Evolutionary conservation across 1,139 yeast species (phyloP), one percentile per base, ranked within the genome.

Genomic region (Kodamaea fungicola): DNA sequence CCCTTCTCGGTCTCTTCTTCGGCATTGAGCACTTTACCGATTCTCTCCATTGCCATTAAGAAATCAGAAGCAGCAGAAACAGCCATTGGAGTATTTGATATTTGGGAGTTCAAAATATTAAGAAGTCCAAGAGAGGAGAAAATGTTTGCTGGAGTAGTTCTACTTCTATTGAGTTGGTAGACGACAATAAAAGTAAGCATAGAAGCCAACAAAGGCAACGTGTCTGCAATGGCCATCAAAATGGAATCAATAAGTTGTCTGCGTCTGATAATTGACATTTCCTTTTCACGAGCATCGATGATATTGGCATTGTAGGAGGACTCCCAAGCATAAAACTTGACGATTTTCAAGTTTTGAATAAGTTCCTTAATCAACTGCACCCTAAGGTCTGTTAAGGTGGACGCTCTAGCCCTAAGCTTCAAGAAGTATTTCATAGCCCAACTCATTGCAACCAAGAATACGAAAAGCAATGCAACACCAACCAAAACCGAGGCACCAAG

Each of bases 71-170:
- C 80, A 38, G 77, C 62, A 22, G 87, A 80, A 37, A 83, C 62
- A 43, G 85, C 81, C 62, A 87, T 65, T 19, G 96, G 96, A 37
- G 86, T 63, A 50, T 86, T 64, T 52, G 86, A 67, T 19, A 74
- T 67, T 42, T 67, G 72, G 38, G 63, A 65, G 4, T 78, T 56
- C 45, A 76, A 64, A 28, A 79, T 72, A 47, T 81, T 81, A 66
- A 88, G 89, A 40, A 86, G 70, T 0, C 92, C 74, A 38, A 89
- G 66, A 8, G 96, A 83, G 0, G 96, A 76, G 55, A 89, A 89
- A 10, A 88, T 78, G 25, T 74, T 64, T 2, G 88, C 90, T 1
- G 95, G 82, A 42, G 71, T 68, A 45, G 78, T 71, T n/a, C 52
- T 52, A 19, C 67, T 60, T 45, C 44, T 37, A n/a, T 47, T 51